A percentile compares a stretch with the other conserved stretches of the same genome.
phyloP scores from a whole-genome alignment of 805 yeast species.

The Barnettozyma populi region DNA sequence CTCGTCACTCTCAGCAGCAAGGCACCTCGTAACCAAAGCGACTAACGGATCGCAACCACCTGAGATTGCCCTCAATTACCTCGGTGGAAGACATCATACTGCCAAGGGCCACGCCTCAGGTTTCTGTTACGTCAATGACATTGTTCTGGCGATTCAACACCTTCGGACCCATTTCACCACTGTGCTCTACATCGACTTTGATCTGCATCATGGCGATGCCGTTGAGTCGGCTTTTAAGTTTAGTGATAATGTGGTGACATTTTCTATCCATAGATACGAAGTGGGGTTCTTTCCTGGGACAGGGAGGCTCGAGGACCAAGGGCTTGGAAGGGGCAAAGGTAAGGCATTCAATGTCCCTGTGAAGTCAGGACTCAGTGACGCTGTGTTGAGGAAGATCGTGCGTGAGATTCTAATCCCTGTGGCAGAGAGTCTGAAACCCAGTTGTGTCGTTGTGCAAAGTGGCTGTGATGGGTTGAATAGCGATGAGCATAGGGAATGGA shows the following conservation, averaged over 20 bases:
- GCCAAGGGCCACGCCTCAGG: constrained; percentile 52
- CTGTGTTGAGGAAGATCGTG: constrained; percentile 32
- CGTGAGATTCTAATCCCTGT: constrained; percentile 39
- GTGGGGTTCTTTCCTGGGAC: constrained; percentile 73
- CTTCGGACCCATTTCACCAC: constrained; percentile 41
- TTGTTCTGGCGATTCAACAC: constrained; percentile 48
- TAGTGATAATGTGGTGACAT: constrained; percentile 50
- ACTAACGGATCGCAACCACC: constrained; percentile 3
- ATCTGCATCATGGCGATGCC: constrained; percentile 79
- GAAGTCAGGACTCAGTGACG: constrained; percentile 50
- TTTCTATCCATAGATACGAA: constrained; percentile 61
- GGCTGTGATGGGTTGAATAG: constrained; percentile 74
- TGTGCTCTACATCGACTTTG: constrained; percentile 63
- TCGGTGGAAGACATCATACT: constrained; percentile 77
- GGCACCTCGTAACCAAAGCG: constrained; percentile 33
- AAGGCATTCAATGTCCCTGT: constrained; percentile 50
- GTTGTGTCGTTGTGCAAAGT: constrained; percentile 55
- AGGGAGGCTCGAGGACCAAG: constrained; percentile 39
- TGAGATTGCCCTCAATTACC: constrained; percentile 56
- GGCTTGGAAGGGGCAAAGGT: constrained; percentile 33
- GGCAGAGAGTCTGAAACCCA: constrained; percentile 37
- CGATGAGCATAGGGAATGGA: constrained; percentile 66
- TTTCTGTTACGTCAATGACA: constrained; percentile 69
- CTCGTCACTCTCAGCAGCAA: constrained; percentile 48
- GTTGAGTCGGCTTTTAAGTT: constrained; percentile 60